A percentile compares a stretch with the other conserved stretches of the same genome.
Evolutionary conservation across 345 rosid genomes (phyloP).

Genomic region (Aquilaria sinensis): DNA sequence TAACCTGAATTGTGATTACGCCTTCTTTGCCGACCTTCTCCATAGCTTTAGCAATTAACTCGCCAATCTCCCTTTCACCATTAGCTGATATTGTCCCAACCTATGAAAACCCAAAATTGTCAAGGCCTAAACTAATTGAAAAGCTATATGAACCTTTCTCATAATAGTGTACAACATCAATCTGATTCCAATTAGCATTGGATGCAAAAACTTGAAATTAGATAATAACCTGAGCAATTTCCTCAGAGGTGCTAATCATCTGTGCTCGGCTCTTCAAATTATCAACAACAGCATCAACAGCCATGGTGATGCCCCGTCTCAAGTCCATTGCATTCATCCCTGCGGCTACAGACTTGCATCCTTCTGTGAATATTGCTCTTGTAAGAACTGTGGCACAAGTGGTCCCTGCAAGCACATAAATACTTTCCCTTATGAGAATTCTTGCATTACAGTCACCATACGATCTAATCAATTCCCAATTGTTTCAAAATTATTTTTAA

Average conservation of each 20-base stretch:
- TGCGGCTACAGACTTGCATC: slow-evolving; percentile 49
- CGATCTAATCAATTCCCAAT: not conserved
- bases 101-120: not conserved
- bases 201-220: not conserved
- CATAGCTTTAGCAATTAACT: slow-evolving; percentile 50
- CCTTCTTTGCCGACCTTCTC: slow-evolving; percentile 52
- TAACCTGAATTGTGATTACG: slow-evolving; percentile 40
- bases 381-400: slow-evolving; percentile 43
- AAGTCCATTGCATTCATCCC: slow-evolving; percentile 52
- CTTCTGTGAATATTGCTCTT: slow-evolving; percentile 38
- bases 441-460: not conserved
- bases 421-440: not conserved
- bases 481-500: not conserved
- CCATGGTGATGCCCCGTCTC: slow-evolving; percentile 46
- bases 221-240: slow-evolving; percentile 19
- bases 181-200: no score
- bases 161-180: no score
- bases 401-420: slow-evolving; percentile 25
- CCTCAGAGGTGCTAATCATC: slow-evolving; percentile 49
- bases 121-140: no score
- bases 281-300: slow-evolving; percentile 39
- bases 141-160: no score
- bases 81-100: slow-evolving; percentile 52
- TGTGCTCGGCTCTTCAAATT: slow-evolving; percentile 37
- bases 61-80: slow-evolving; percentile 51